phyloP scores from a whole-genome alignment of 768 basidiomycete genomes.

The Amanita jacksonii region DNA sequence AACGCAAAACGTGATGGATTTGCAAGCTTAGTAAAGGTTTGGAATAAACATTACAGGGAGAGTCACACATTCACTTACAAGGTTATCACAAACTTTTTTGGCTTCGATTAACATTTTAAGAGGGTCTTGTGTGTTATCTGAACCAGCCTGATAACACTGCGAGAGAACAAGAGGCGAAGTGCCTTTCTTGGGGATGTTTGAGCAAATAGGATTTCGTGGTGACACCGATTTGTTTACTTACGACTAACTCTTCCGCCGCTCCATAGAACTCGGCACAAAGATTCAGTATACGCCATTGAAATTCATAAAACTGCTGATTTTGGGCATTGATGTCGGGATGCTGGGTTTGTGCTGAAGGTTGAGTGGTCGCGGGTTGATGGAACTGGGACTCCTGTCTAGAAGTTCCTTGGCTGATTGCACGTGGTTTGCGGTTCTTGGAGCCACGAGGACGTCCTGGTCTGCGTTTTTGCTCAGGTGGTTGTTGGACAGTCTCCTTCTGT shows the following conservation, averaged over 20 bases:
- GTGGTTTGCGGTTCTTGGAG: slow-evolving; percentile 60
- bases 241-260: slow-evolving; percentile 76
- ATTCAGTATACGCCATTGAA: slow-evolving; percentile 78
- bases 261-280: slow-evolving; percentile 81
- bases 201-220: slow-evolving; percentile 11
- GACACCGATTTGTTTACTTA: slow-evolving; percentile 30
- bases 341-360: slow-evolving; percentile 28
- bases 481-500: slow-evolving; percentile 16
- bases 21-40: slow-evolving; percentile 40
- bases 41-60: slow-evolving; percentile 10
- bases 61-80: no score
- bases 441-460: slow-evolving; percentile 74
- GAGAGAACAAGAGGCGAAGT: slow-evolving; percentile 66
- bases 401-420: slow-evolving; percentile 19
- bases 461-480: slow-evolving; percentile 46
- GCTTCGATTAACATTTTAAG: slow-evolving; percentile 66
- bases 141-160: slow-evolving; percentile 73
- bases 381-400: slow-evolving; percentile 31
- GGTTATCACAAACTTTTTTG: slow-evolving; percentile 66
- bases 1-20: slow-evolving; percentile 64
- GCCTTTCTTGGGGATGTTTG: slow-evolving; percentile 28
- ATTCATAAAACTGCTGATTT: slow-evolving; percentile 76
- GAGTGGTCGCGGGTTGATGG: slow-evolving; percentile 25
- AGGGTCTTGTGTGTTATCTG: slow-evolving; percentile 62
- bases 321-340: slow-evolving; percentile 46